phyloP scores from a whole-genome alignment of 1,284 basidiomycete genomes.

The Cryptococcus maquisensis region DNA sequence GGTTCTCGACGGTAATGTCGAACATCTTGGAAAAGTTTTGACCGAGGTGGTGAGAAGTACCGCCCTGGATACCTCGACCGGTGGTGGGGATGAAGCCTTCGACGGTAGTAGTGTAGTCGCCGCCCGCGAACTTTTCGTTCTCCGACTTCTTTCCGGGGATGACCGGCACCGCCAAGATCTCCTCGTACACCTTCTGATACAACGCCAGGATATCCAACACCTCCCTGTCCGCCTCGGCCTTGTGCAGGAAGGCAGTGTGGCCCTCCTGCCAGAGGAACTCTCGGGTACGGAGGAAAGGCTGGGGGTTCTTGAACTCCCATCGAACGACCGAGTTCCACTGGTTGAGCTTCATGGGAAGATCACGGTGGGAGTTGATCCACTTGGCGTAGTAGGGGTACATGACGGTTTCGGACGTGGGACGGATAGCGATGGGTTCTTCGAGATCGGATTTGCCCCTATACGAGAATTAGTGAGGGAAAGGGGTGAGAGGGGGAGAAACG shows the following conservation, averaged over 20 bases:
- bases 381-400: conserved; percentile 99
- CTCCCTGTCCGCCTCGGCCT: conserved; percentile 83
- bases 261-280: conserved; percentile 99
- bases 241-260: conserved; percentile 90
- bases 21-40: conserved; percentile 99
- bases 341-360: conserved; percentile 94
- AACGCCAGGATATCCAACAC: conserved; percentile 92
- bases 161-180: conserved; percentile 94
- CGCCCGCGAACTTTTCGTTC: conserved; percentile 99
- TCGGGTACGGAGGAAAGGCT: conserved; percentile 97
- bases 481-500: conserved; percentile 42
- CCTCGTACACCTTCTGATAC: conserved; percentile 94
- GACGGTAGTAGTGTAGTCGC: conserved; percentile 94
- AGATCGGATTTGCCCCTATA: conserved; percentile 82
- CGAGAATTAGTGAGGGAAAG: conserved; percentile 1
- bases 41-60: conserved; percentile 95
- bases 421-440: conserved; percentile 95
- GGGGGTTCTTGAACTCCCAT: conserved; percentile 99
- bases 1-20: conserved; percentile 94
- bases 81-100: conserved; percentile 98
- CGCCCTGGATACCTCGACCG: conserved; percentile 95
- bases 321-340: conserved; percentile 99
- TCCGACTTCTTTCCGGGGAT: conserved; percentile 96
- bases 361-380: conserved; percentile 97
- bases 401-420: conserved; percentile 95